Percentiles rank a stretch among this genome's conserved stretches.
Conservation (phyloP, 371 early-diverging fungal species). For the Choanephora cucurbitarum region DNA sequence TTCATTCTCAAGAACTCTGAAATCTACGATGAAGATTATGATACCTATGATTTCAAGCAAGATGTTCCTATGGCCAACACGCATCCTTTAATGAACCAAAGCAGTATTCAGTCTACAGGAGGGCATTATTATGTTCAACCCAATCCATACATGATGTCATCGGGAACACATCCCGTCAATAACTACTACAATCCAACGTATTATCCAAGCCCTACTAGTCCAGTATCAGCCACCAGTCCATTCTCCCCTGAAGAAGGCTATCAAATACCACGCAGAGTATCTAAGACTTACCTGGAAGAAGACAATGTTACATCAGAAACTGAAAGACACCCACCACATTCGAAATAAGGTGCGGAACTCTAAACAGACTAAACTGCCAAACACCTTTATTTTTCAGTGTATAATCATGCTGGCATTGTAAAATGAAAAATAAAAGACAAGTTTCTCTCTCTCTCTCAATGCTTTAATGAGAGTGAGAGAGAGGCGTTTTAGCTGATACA, state of each 20-base stretch:
- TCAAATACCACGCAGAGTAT: constrained; percentile 9
- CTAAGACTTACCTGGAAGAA: constrained; percentile 12
- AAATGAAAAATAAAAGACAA: no score
- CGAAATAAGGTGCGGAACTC: no score
- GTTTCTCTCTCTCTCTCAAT: no score
- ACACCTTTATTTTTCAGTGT: no score
- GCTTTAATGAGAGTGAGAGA: no score
- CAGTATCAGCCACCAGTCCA: background rate
- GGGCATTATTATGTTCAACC: no score
- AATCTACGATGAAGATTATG: constrained; percentile 23
- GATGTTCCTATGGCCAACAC: constrained; percentile 26
- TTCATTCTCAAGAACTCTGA: constrained; percentile 17
- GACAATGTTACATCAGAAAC: background rate
- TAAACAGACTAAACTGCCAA: no score
- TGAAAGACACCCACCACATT: constrained; percentile 15
- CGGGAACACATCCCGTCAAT: no score
- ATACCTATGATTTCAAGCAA: constrained; percentile 29
- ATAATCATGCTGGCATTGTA: no score
- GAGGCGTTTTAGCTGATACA: no score
- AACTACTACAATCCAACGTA: no score
- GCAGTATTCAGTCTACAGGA: background rate
- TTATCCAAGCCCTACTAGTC: no score
- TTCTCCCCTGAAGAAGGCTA: background rate
- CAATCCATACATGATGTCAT: background rate
- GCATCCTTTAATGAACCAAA: background rate